Conservation (phyloP, 371 early-diverging fungal species). For the Actinomortierella ambigua region DNA sequence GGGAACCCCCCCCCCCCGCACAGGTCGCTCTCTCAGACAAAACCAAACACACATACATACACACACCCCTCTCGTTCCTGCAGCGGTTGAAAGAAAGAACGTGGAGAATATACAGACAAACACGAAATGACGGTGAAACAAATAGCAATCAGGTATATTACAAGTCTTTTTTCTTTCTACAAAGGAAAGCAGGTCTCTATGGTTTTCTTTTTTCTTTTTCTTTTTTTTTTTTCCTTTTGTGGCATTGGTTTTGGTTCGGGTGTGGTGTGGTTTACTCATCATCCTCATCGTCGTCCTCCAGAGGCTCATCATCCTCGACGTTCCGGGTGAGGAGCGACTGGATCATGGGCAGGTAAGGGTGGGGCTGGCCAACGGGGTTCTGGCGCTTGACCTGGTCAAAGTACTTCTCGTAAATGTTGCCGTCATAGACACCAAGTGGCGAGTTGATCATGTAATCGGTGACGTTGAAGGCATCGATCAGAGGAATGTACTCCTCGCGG, state of each 20-base stretch:
- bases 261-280: conserved; percentile 47
- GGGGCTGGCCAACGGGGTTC: conserved; percentile 73
- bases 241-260: not conserved
- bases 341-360: conserved; percentile 86
- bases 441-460: conserved; percentile 90
- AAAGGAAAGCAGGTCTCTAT: too few species aligned
- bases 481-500: conserved; percentile 81
- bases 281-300: conserved; percentile 61
- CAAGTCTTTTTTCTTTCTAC: too few species aligned
- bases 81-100: too few species aligned
- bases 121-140: too few species aligned
- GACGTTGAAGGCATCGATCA: conserved; percentile 89
- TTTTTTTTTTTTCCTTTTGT: not conserved
- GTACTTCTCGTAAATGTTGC: conserved; percentile 89
- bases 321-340: conserved; percentile 80
- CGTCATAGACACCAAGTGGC: conserved; percentile 88
- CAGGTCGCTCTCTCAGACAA: too few species aligned
- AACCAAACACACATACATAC: too few species aligned
- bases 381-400: conserved; percentile 80
- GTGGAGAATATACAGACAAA: too few species aligned
- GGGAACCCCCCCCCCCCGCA: too few species aligned
- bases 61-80: too few species aligned
- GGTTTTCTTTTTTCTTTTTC: not conserved
- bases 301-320: conserved; percentile 52
- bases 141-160: too few species aligned